Conservation (phyloP, 495 filamentous ascomycete genomes). For the Astrocystis sublimbata region DNA sequence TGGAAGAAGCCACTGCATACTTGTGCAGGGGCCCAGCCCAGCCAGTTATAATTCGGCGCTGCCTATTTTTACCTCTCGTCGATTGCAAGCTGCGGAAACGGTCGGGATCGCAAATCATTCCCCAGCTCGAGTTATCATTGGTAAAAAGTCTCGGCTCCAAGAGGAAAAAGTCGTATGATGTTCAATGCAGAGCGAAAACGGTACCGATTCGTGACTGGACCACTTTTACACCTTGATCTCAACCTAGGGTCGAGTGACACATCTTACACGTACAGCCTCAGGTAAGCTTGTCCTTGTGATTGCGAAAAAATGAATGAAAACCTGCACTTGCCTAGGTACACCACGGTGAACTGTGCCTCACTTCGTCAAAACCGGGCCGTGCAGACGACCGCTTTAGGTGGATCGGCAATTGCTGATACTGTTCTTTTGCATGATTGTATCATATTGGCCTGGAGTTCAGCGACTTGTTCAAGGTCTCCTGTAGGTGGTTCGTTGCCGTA, state of each 20-base stretch:
- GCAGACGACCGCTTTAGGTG: background rate
- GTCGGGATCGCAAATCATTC: conserved; percentile 5
- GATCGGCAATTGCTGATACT: background rate
- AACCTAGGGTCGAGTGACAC: background rate
- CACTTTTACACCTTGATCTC: background rate
- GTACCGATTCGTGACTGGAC: conserved; percentile 8
- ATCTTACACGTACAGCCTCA: background rate
- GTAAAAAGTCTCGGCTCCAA: conserved; percentile 12
- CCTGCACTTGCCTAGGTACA: background rate
- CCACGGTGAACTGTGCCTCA: background rate
- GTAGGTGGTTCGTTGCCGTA: background rate
- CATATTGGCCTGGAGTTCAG: background rate
- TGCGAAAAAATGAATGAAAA: background rate
- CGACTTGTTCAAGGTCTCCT: background rate
- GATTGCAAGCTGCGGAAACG: background rate
- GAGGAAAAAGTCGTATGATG: conserved; percentile 18
- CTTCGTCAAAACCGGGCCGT: background rate
- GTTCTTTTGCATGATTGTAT: background rate
- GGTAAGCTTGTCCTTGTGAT: conserved; percentile 1
- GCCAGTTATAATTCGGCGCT: background rate
- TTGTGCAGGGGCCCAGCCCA: conserved; percentile 1
- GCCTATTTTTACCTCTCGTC: background rate
- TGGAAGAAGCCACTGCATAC: too few relatives aligned
- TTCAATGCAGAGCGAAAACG: conserved; percentile 4
- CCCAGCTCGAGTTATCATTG: conserved; percentile 11